These are phyloP conservation scores for Scytalidium lignicola DNA, from an alignment of 2,329 filamentous ascomycete genomes.

Conservation along the genomic window DNA sequence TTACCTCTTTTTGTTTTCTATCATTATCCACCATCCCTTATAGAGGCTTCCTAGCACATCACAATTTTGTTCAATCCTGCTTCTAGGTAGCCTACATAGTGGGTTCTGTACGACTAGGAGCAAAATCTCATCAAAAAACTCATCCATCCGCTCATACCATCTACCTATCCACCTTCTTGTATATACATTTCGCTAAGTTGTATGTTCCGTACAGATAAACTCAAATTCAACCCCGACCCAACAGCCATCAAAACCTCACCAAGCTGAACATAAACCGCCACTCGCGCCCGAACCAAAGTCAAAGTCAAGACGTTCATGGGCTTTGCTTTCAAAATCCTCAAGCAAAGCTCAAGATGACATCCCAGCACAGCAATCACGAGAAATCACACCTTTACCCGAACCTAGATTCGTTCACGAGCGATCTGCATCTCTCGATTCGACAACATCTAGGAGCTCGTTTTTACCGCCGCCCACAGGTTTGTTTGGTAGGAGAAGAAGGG, in stretches of 20 bases:
- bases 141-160: neutral
- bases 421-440: neutral
- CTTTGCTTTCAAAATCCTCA: neutral
- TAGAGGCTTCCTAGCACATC: constrained; percentile 1
- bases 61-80: constrained; percentile 5
- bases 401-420: neutral
- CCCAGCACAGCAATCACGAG: neutral
- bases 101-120: constrained; percentile 28
- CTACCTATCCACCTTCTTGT: neutral
- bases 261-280: neutral
- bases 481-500: neutral
- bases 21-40: constrained; percentile 4
- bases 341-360: neutral
- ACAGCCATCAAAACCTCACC: constrained; percentile 1
- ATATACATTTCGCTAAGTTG: constrained; percentile 25
- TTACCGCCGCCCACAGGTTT: neutral
- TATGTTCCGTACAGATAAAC: constrained; percentile 29
- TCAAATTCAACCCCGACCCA: constrained; percentile 19
- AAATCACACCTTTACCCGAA: neutral
- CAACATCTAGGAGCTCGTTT: neutral
- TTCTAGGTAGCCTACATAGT: constrained; percentile 23
- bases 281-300: neutral
- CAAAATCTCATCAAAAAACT: constrained; percentile 24
- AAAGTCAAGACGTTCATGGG: neutral
- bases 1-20: constrained; percentile 13